Conservation (phyloP, 495 filamentous ascomycete species). For the Penicillium angulare region DNA sequence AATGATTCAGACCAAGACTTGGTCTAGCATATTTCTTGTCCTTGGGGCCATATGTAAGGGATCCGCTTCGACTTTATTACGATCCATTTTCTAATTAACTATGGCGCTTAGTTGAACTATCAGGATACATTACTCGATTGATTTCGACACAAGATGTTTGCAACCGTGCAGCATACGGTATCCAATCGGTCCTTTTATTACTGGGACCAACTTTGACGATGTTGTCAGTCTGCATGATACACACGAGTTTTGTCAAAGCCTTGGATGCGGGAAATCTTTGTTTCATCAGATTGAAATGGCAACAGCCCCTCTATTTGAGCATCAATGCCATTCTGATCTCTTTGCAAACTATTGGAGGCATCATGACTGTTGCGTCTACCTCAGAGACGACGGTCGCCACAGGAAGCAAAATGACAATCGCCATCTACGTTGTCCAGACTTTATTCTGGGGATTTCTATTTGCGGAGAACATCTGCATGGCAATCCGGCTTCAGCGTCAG, state of each 20-base stretch:
- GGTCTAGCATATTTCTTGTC: constrained; percentile 3
- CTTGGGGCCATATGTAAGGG: constrained; percentile 3
- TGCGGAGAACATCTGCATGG: constrained; percentile 6
- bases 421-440: constrained; percentile 4
- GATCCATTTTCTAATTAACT: background rate
- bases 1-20: constrained; percentile 2
- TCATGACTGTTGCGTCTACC: background rate
- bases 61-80: background rate
- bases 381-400: background rate
- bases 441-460: constrained; percentile 3
- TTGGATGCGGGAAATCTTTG: background rate
- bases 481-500: background rate
- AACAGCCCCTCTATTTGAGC: background rate
- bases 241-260: background rate
- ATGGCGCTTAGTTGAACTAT: constrained; percentile 1
- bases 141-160: background rate
- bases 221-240: constrained; percentile 12
- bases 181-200: constrained; percentile 6
- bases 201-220: constrained; percentile 12
- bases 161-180: constrained; percentile 5
- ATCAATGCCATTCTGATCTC: constrained; percentile 2
- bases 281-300: background rate
- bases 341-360: background rate
- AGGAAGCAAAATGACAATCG: constrained; percentile 3
- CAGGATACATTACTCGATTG: constrained; percentile 2